phyloP scores from a whole-genome alignment of 148 eudicot species.

The Agrostemma githago region DNA sequence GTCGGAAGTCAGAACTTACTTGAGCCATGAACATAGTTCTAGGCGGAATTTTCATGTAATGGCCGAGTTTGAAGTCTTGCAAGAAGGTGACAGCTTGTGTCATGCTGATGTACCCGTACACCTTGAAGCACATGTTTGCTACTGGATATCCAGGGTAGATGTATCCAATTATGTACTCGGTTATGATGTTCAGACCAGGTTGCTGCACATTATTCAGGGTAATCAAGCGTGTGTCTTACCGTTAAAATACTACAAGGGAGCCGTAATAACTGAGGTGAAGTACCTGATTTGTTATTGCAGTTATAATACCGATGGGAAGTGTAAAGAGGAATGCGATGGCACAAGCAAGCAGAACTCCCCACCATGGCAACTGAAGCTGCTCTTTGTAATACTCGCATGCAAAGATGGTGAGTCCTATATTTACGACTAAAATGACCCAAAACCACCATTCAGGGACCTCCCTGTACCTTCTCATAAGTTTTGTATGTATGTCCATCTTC shows the following conservation, averaged over 20 bases:
- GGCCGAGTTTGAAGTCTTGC: constrained; percentile 98
- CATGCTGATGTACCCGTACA: constrained; percentile 92
- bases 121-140: constrained; percentile 97
- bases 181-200: constrained; percentile 90
- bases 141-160: constrained; percentile 98
- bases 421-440: constrained; percentile 71
- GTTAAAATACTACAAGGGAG: not conserved
- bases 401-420: constrained; percentile 56
- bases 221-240: too few relatives aligned
- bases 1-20: constrained; percentile 32
- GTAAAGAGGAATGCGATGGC: constrained; percentile 85
- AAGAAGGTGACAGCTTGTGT: constrained; percentile 84
- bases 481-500: constrained; percentile 81
- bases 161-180: constrained; percentile 91
- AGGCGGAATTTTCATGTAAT: constrained; percentile 97
- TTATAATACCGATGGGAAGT: constrained; percentile 87
- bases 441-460: constrained; percentile 99
- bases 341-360: constrained; percentile 97
- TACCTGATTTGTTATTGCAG: constrained; percentile 97
- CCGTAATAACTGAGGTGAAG: not conserved
- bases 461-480: constrained; percentile 75
- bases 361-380: constrained; percentile 97
- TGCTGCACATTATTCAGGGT: constrained; percentile 30
- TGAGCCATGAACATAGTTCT: constrained; percentile 98
- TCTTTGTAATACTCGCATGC: constrained; percentile 93